These are phyloP conservation scores for Capsicum baccatum DNA, from an alignment of 257 asterid genomes.

Conservation along the genomic window DNA sequence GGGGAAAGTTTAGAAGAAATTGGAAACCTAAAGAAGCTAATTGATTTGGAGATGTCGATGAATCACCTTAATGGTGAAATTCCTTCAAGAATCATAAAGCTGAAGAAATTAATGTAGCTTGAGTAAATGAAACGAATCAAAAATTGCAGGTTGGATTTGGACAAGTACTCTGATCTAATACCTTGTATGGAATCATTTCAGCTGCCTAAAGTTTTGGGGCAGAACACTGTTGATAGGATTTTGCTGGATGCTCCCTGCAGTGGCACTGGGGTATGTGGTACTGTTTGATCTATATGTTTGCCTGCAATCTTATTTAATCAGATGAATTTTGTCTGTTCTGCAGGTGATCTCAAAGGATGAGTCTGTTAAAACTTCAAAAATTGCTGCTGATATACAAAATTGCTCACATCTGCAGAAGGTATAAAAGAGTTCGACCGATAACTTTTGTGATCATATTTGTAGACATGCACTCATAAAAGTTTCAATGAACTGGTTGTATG, in stretches of 20 bases:
- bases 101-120: too few relatives aligned
- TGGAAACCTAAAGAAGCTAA: too few relatives aligned
- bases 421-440: neutral
- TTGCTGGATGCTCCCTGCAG: conserved; percentile 98
- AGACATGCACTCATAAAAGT: neutral
- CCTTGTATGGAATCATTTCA: conserved; percentile 40
- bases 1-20: too few relatives aligned
- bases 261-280: conserved; percentile 86
- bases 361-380: conserved; percentile 90
- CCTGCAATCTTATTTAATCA: conserved; percentile 12
- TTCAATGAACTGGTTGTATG: conserved; percentile 10
- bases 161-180: neutral
- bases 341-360: conserved; percentile 96
- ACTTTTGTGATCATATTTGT: neutral
- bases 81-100: too few relatives aligned
- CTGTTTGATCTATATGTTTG: conserved; percentile 32
- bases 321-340: conserved; percentile 31
- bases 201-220: conserved; percentile 88
- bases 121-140: too few relatives aligned
- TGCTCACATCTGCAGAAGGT: conserved; percentile 88
- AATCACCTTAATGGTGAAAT: too few relatives aligned
- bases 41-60: too few relatives aligned
- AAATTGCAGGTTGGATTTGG: neutral
- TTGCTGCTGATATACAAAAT: conserved; percentile 75
- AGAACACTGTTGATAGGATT: conserved; percentile 79